Percentiles rank a stretch among this genome's conserved stretches.
Conservation (phyloP, 768 basidiomycete genomes). For the Gymnopilus junonius region DNA sequence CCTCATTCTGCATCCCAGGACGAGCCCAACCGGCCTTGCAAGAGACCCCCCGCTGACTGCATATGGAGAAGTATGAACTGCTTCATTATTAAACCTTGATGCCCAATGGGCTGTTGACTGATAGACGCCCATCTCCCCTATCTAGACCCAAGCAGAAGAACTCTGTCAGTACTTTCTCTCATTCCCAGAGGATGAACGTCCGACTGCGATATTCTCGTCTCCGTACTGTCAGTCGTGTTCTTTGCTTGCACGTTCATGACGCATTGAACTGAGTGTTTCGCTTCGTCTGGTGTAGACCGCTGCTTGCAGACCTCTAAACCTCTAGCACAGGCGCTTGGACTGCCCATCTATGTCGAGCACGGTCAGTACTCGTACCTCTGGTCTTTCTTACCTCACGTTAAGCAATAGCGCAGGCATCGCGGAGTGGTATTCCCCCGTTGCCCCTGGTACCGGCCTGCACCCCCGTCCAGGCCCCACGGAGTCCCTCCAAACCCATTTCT, state of each 20-base stretch:
- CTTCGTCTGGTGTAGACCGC: conserved; percentile 58
- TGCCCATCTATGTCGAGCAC: conserved; percentile 82
- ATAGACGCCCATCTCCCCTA: background rate
- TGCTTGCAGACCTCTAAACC: conserved; percentile 83
- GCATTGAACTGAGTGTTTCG: conserved; percentile 4
- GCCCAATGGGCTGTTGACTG: background rate
- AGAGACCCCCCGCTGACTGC: conserved; percentile 77
- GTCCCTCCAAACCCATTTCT: conserved; percentile 57
- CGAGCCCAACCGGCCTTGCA: conserved; percentile 65
- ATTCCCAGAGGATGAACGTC: conserved; percentile 66
- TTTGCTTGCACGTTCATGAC: background rate
- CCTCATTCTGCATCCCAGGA: conserved; percentile 43
- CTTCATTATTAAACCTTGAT: background rate
- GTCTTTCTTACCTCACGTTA: background rate
- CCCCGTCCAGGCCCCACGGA: conserved; percentile 69
- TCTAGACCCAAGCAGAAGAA: conserved; percentile 73
- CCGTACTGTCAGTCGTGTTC: conserved; percentile 66
- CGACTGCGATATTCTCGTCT: conserved; percentile 83
- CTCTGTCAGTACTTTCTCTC: conserved; percentile 66
- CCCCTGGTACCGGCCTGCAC: conserved; percentile 70
- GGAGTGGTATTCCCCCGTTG: conserved; percentile 82
- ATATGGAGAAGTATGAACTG: conserved; percentile 59
- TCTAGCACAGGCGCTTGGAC: conserved; percentile 55
- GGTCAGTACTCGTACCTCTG: conserved; percentile 44
- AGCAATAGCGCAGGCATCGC: conserved; percentile 53